Evolutionary conservation across 371 early-diverging fungal species (phyloP).

Genomic region (Cokeromyces recurvatus): DNA sequence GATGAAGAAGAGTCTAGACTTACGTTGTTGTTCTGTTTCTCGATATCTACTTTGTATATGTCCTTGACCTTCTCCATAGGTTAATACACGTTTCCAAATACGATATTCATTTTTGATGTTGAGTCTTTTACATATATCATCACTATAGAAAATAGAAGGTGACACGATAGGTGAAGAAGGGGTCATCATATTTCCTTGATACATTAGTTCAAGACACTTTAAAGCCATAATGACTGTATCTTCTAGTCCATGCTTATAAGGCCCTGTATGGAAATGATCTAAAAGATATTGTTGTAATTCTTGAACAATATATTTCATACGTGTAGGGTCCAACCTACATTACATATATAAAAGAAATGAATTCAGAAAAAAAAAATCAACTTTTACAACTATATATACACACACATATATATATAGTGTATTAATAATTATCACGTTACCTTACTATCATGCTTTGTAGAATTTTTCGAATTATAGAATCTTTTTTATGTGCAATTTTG

Average conservation of each 20-base stretch:
- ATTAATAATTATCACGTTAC: too few relatives aligned
- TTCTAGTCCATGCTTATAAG: conserved; percentile 45
- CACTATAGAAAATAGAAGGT: conserved; percentile 54
- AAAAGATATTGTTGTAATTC: conserved; percentile 28
- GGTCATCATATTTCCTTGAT: conserved; percentile 27
- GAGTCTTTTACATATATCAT: conserved; percentile 51
- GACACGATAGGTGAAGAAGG: conserved; percentile 3
- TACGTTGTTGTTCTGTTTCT: conserved; percentile 33
- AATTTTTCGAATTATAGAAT: conserved; percentile 3
- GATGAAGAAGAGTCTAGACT: conserved; percentile 33
- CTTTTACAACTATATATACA: too few relatives aligned
- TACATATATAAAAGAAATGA: neutral
- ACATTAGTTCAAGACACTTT: conserved; percentile 57
- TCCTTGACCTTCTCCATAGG: conserved; percentile 31
- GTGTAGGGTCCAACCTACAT: conserved; percentile 8
- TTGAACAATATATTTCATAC: conserved; percentile 18
- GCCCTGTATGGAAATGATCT: conserved; percentile 50
- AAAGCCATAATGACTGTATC: conserved; percentile 61
- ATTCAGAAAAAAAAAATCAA: too few relatives aligned
- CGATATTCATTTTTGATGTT: conserved; percentile 81
- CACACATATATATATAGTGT: too few relatives aligned
- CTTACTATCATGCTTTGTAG: conserved; percentile 11
- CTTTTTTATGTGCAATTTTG: conserved; percentile 16
- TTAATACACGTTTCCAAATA: conserved; percentile 54
- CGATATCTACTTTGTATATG: conserved; percentile 4